Evolutionary conservation across 2,329 filamentous ascomycete species (phyloP), one percentile per base, ranked within the genome.

Genomic region (Botrytis fabae): DNA sequence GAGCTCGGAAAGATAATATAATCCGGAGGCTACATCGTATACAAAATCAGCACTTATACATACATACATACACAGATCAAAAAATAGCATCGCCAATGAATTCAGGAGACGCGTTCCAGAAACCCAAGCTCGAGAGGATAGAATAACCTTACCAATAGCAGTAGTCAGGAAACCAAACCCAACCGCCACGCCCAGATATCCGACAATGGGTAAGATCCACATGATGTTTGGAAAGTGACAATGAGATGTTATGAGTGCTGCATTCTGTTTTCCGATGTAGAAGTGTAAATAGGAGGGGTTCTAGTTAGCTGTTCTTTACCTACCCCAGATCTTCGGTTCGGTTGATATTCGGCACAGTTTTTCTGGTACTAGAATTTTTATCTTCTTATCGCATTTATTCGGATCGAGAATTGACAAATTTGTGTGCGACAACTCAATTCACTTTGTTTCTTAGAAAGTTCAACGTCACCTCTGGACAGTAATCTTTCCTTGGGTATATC

Each of bases 1-100:
- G 22, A 98, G 90, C 83, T 99, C 96, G 38, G 95, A 98, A 71
- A 99, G 91, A 82, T 99, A 99, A 85, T 99, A 99, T 40, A 99
- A 90, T 54, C 96, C 96, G n/a, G 94, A 98, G 57, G 96, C 96
- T 93, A 79, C 65, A 74, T 14, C 69, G 44, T 73, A 42, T 65
- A 61, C 71, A 59, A 25, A 12, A 8, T 57, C 35, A 63, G 32
- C 6, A 44, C 20, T 10, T 1, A 8, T 32, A 12, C 25, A 20
- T 32, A 10, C 25, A 20, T 32, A 10, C 2, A 20, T 8, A 38
- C 38, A 4, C 2, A 32, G 18, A 18, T 0, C 18, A 25, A 7
- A 42, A 42, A 5, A 57, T 22, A 42, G 10, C 9, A 57, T 57
- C 35, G n/a, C 10, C n/a, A 28, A 42, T 14, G 2, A 22, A 40